Conservation (phyloP, 1,284 basidiomycete species). For the Chiua sp. region DNA sequence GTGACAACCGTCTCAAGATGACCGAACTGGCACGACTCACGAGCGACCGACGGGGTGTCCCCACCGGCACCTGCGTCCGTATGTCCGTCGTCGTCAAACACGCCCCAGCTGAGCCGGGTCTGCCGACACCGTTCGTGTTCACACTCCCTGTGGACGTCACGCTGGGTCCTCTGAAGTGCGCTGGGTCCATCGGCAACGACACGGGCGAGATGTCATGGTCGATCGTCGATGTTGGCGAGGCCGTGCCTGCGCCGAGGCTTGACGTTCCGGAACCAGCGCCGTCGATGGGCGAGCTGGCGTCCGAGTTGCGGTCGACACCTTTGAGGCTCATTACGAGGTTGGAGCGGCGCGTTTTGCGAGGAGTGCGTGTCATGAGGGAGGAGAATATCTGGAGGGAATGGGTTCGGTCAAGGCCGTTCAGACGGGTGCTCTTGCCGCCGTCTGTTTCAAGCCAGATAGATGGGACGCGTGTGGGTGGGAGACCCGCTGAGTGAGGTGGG, state of each 20-base stretch:
- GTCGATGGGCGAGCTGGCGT: neutral
- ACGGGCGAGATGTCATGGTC: conserved; percentile 17
- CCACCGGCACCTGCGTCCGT: neutral
- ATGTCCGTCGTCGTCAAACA: conserved; percentile 21
- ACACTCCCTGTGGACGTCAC: neutral
- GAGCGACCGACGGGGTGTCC: conserved; percentile 19
- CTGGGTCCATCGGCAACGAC: conserved; percentile 13
- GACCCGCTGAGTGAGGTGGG: conserved; percentile 32
- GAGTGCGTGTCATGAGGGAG: conserved; percentile 8
- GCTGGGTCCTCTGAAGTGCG: conserved; percentile 7
- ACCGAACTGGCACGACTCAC: conserved; percentile 34
- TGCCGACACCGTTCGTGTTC: neutral
- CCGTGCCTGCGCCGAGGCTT: neutral
- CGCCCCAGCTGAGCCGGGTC: conserved; percentile 31
- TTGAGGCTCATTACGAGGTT: conserved; percentile 35
- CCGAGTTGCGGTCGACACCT: conserved; percentile 9
- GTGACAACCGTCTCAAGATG: conserved; percentile 30
- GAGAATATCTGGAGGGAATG: conserved; percentile 28
- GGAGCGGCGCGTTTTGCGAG: conserved; percentile 21
- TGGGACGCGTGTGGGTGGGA: conserved; percentile 22
- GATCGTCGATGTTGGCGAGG: conserved; percentile 12
- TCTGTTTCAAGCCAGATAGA: conserved; percentile 35
- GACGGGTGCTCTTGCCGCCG: neutral
- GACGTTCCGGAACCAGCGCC: neutral
- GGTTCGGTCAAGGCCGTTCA: conserved; percentile 22